Conservation (phyloP, 2,329 filamentous ascomycete species). For the Colletotrichum phormii region DNA sequence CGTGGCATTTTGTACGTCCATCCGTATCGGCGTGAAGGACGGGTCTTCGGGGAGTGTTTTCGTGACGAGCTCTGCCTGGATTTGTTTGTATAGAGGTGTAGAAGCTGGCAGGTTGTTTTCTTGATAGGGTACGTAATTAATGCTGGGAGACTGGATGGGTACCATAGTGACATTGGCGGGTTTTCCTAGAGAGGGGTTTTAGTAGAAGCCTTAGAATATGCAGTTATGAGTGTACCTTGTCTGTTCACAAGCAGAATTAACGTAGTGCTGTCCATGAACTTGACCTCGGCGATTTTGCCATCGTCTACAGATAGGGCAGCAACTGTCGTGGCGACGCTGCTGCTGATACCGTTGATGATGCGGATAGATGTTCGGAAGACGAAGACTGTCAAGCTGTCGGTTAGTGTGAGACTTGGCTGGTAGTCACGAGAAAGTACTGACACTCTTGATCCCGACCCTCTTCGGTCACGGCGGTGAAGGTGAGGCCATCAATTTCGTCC, state of each 20-base stretch:
- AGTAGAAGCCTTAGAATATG: neutral
- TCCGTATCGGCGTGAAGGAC: constrained; percentile 56
- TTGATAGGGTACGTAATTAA: constrained; percentile 52
- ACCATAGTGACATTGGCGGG: constrained; percentile 46
- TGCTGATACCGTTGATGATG: constrained; percentile 71
- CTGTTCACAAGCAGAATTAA: constrained; percentile 69
- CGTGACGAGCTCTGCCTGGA: neutral
- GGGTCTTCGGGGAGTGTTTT: constrained; percentile 40
- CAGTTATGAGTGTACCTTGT: constrained; percentile 45
- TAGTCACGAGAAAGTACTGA: constrained; percentile 46
- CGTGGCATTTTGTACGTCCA: constrained; percentile 63
- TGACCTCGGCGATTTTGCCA: constrained; percentile 68
- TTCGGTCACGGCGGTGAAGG: constrained; percentile 56
- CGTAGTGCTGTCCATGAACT: constrained; percentile 73
- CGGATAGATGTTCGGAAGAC: constrained; percentile 65
- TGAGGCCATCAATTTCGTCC: constrained; percentile 49
- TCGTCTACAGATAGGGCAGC: constrained; percentile 55
- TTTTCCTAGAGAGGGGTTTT: constrained; percentile 39
- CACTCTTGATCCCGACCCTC: constrained; percentile 47
- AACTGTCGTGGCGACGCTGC: constrained; percentile 50
- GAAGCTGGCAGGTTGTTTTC: constrained; percentile 33
- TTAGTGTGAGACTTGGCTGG: constrained; percentile 41
- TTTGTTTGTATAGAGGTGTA: neutral
- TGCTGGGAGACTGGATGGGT: constrained; percentile 49
- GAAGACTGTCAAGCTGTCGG: constrained; percentile 52